Conservation (phyloP, 2,329 filamentous ascomycete species). For the Alternaria sp. region DNA sequence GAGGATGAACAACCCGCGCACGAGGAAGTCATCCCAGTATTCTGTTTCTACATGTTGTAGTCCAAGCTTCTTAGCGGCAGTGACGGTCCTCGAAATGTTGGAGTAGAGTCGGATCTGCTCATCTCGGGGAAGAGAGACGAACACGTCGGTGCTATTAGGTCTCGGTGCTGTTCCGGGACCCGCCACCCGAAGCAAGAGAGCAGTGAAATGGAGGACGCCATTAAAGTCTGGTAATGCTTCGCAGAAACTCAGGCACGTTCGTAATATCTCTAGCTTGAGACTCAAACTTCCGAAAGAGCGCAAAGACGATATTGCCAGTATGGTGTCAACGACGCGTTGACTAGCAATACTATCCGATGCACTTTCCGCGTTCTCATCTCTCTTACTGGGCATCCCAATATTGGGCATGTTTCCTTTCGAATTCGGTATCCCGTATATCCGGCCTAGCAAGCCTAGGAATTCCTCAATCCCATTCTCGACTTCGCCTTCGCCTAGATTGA, state of each 20-base stretch:
- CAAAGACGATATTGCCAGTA: constrained; percentile 61
- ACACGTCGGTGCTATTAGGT: constrained; percentile 69
- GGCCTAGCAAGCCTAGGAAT: constrained; percentile 50
- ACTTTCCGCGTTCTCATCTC: constrained; percentile 6
- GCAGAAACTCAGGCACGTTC: constrained; percentile 90
- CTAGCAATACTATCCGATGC: constrained; percentile 40
- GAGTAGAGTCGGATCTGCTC: constrained; percentile 85
- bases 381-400: constrained; percentile 11
- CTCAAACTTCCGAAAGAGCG: constrained; percentile 74
- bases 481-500: constrained; percentile 58
- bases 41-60: constrained; percentile 74
- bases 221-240: constrained; percentile 92
- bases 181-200: constrained; percentile 80
- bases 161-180: constrained; percentile 79
- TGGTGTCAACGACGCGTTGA: constrained; percentile 55
- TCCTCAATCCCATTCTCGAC: constrained; percentile 50
- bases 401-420: constrained; percentile 27
- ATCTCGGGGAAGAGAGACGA: constrained; percentile 74
- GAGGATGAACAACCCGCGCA: constrained; percentile 77
- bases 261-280: constrained; percentile 84
- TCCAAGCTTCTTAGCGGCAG: constrained; percentile 77
- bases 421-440: constrained; percentile 52
- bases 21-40: constrained; percentile 96
- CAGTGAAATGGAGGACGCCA: constrained; percentile 86
- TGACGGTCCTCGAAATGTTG: constrained; percentile 84